phyloP scores from a whole-genome alignment of 331 rosid species.

The Prunus yedoensis region DNA sequence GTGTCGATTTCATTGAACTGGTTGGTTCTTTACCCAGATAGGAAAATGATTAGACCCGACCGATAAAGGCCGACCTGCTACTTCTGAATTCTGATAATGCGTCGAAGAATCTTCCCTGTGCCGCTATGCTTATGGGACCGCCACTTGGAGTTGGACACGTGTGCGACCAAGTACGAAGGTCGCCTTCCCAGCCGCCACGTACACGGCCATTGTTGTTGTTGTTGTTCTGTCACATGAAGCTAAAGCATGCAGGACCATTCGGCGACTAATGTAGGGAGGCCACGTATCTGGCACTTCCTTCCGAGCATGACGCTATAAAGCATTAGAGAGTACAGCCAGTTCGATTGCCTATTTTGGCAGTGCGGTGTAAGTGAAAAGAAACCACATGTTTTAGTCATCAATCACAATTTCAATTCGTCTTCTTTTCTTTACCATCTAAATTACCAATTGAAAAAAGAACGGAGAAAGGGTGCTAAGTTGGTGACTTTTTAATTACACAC shows the following conservation, averaged over 20 bases:
- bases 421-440: too few relatives aligned
- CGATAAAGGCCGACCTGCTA: background rate
- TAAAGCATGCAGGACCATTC: too few relatives aligned
- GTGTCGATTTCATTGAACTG: background rate
- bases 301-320: too few relatives aligned
- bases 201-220: background rate
- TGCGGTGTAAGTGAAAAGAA: too few relatives aligned
- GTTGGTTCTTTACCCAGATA: background rate
- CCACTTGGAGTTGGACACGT: background rate
- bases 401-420: too few relatives aligned
- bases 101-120: background rate
- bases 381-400: background rate
- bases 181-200: conserved; percentile 12
- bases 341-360: background rate
- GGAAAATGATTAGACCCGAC: conserved; percentile 2
- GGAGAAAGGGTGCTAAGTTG: too few relatives aligned
- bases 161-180: background rate
- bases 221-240: too few relatives aligned
- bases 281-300: too few relatives aligned
- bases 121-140: background rate
- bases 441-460: too few relatives aligned
- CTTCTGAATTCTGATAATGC: background rate
- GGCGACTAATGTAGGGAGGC: too few relatives aligned
- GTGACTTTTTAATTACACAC: too few relatives aligned
- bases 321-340: too few relatives aligned